phyloP scores from a whole-genome alignment of 352 stramenopile species.

The Thraustochytrium sp. region DNA sequence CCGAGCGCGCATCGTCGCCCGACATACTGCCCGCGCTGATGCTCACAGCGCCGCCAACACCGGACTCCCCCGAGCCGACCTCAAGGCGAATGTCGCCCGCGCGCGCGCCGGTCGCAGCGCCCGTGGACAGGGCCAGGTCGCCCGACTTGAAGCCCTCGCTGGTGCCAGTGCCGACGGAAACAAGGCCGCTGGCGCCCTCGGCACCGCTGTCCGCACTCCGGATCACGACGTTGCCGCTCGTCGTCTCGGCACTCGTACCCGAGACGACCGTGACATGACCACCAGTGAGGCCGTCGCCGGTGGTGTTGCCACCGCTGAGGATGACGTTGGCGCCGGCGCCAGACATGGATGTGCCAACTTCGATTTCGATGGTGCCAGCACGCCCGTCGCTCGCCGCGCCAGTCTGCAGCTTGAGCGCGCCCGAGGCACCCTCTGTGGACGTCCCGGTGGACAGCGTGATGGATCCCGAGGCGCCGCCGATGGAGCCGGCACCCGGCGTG shows the following conservation, averaged over 20 bases:
- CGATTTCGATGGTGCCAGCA: constrained; percentile 55
- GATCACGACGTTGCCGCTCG: constrained; percentile 56
- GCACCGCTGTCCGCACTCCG: constrained; percentile 51
- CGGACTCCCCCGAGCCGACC: constrained; percentile 43
- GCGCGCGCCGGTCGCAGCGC: neutral
- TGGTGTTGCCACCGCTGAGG: constrained; percentile 50
- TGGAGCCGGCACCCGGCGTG: constrained; percentile 12
- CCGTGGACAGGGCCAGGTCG: neutral
- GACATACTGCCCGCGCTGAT: neutral
- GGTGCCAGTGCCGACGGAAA: neutral
- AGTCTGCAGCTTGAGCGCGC: constrained; percentile 54
- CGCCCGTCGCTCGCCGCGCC: constrained; percentile 52
- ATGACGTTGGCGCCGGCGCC: constrained; percentile 51
- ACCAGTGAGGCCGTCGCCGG: constrained; percentile 10
- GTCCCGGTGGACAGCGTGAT: constrained; percentile 56
- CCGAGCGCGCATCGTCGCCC: neutral
- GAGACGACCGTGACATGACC: neutral
- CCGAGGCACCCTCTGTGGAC: constrained; percentile 50
- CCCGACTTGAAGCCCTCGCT: neutral
- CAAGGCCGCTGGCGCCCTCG: neutral
- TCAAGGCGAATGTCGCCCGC: neutral
- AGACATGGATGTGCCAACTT: constrained; percentile 48
- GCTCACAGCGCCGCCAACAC: constrained; percentile 51
- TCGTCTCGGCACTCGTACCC: constrained; percentile 42
- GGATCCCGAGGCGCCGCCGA: constrained; percentile 45